Conservation (phyloP, 441 rosid genomes). For the Populus hybrid region DNA sequence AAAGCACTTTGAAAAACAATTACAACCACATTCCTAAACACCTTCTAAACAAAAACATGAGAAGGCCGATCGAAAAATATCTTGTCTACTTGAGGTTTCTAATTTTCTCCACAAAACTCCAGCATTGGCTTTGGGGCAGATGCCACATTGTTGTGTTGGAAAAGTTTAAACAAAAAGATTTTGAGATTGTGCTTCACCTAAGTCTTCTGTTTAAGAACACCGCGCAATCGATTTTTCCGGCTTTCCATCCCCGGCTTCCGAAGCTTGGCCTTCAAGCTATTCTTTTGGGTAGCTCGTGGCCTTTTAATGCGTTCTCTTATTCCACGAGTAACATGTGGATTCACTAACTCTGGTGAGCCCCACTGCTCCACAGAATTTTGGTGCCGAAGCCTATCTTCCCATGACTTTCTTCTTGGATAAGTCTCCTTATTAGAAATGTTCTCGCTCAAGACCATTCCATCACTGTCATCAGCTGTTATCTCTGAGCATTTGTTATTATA, state of each 20-base stretch:
- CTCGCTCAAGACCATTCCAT: constrained; percentile 19
- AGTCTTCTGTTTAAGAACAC: constrained; percentile 27
- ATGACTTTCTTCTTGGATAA: constrained; percentile 17
- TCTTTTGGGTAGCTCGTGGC: constrained; percentile 31
- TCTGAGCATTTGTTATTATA: constrained; percentile 22
- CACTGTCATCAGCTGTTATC: too few relatives aligned
- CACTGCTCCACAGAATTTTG: background rate
- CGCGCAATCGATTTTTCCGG: constrained; percentile 30
- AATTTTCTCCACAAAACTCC: background rate
- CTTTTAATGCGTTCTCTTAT: constrained; percentile 15
- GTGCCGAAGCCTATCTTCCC: constrained; percentile 8
- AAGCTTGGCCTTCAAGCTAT: constrained; percentile 28
- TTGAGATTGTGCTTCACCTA: background rate
- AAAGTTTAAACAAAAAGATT: background rate
- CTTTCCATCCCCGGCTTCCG: constrained; percentile 20
- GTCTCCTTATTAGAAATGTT: background rate
- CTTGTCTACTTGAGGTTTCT: background rate
- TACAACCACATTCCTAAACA: too few relatives aligned
- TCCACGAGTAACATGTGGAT: constrained; percentile 4
- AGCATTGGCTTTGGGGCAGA: background rate
- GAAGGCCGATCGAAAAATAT: background rate
- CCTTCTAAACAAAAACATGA: background rate
- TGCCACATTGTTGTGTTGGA: background rate
- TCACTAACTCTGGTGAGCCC: background rate
- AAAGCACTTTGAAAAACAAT: too few relatives aligned